Evolutionary conservation across 306 rosid genomes (phyloP).

Genomic region (Corylus avellana): DNA sequence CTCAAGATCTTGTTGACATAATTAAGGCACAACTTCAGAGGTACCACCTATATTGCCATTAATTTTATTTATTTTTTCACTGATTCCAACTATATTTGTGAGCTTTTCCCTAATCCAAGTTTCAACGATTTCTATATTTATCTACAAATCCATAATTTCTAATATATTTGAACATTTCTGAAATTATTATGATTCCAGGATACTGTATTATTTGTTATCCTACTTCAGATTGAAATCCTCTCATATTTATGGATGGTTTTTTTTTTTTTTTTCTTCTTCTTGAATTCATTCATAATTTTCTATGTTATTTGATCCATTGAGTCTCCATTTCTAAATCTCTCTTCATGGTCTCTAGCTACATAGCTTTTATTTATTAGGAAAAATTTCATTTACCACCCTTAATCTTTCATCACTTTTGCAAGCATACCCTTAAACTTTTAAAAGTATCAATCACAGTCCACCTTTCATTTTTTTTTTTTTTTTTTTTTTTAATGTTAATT

Average conservation of each 20-base stretch:
- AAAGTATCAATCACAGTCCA: no score
- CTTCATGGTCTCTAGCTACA: not conserved
- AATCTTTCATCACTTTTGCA: no score
- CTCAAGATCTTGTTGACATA: constrained; percentile 96
- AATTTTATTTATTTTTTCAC: not conserved
- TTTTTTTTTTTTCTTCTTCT: not conserved
- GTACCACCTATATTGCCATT: constrained; percentile 34
- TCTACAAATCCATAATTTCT: not conserved
- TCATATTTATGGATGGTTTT: not conserved
- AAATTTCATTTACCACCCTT: no score
- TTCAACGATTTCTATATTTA: not conserved
- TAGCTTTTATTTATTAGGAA: no score
- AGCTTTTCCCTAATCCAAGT: not conserved
- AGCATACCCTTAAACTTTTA: no score
- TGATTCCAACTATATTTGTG: not conserved
- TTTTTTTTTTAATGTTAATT: no score
- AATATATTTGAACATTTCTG: not conserved
- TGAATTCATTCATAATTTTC: not conserved
- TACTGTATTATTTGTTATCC: not conserved
- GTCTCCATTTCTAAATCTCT: not conserved
- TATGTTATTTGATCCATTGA: not conserved
- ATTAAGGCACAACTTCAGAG: constrained; percentile 96
- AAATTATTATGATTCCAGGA: not conserved
- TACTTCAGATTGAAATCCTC: not conserved
- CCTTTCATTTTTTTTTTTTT: no score